phyloP scores from a whole-genome alignment of 2,329 filamentous ascomycete genomes.

The Sporothrix protearum region DNA sequence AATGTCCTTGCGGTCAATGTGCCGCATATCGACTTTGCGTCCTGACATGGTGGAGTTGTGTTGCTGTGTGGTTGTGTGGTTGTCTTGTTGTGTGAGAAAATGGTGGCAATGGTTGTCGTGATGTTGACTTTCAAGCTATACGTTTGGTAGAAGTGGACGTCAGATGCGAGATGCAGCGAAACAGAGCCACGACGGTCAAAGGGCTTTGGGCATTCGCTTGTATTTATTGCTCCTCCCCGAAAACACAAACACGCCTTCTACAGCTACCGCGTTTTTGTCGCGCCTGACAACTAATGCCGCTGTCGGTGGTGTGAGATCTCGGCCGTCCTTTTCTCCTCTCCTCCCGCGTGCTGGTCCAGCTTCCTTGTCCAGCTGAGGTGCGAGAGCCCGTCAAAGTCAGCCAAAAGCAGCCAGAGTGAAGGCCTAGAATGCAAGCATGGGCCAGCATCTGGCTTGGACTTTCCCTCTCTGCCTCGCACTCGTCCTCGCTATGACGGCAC shows the following conservation, averaged over 20 bases:
- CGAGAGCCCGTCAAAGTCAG: not conserved
- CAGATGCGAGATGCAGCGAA: not conserved
- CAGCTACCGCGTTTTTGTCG: not conserved
- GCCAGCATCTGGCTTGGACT: not conserved
- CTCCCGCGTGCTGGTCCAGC: not conserved
- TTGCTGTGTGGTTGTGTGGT: too few relatives aligned
- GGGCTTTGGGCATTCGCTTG: not conserved
- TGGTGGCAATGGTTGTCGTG: not conserved
- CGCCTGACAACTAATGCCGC: not conserved
- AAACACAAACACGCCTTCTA: not conserved
- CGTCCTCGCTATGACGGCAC: not conserved
- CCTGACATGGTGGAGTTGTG: conserved; percentile 21
- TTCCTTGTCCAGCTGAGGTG: not conserved
- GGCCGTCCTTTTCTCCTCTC: not conserved
- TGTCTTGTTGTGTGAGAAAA: not conserved
- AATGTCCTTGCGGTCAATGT: conserved; percentile 66
- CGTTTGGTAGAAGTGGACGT: not conserved
- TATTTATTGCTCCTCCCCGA: not conserved
- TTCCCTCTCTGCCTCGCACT: not conserved
- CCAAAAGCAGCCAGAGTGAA: not conserved
- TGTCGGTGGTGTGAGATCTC: conserved; percentile 14
- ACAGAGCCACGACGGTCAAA: not conserved
- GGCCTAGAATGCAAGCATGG: not conserved
- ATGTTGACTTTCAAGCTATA: not conserved
- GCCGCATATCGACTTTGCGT: conserved; percentile 40